Evolutionary conservation across 495 filamentous ascomycete genomes (phyloP).

Genomic region (Geopyxis carbonaria): DNA sequence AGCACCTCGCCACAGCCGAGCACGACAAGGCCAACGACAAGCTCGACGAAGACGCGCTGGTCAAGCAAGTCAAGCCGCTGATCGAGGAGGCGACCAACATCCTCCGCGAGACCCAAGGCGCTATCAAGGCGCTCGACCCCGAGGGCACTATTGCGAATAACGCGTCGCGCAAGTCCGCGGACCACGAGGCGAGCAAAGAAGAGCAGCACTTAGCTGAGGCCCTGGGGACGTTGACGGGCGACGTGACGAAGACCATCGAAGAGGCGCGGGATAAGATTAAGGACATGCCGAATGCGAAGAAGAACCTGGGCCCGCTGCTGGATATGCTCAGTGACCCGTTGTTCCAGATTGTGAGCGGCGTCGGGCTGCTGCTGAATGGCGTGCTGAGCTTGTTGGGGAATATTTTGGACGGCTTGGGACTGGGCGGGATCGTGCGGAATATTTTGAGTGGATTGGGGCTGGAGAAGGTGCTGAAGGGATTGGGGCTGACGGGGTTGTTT

Average conservation of each 20-base stretch:
- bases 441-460: slow-evolving; percentile 67
- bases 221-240: slow-evolving; percentile 55
- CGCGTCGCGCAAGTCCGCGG: slow-evolving; percentile 63
- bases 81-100: slow-evolving; percentile 71
- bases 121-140: slow-evolving; percentile 79
- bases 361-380: slow-evolving; percentile 66
- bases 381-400: slow-evolving; percentile 69
- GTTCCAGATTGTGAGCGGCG: slow-evolving; percentile 84
- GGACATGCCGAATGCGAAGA: slow-evolving; percentile 72
- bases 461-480: slow-evolving; percentile 52
- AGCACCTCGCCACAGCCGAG: slow-evolving; percentile 65
- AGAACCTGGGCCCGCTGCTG: slow-evolving; percentile 81
- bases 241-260: slow-evolving; percentile 60
- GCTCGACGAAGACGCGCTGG: slow-evolving; percentile 76
- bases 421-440: slow-evolving; percentile 63
- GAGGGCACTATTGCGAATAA: slow-evolving; percentile 72
- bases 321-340: slow-evolving; percentile 60
- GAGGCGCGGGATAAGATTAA: slow-evolving; percentile 69
- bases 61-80: slow-evolving; percentile 66
- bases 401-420: slow-evolving; percentile 59
- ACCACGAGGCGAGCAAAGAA: slow-evolving; percentile 70
- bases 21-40: slow-evolving; percentile 64
- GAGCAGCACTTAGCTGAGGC: slow-evolving; percentile 71
- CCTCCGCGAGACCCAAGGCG: slow-evolving; percentile 73
- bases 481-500: slow-evolving; percentile 38